Evolutionary conservation across 208 protist species (phyloP).

Genomic region (Leishmania gerbilli): DNA sequence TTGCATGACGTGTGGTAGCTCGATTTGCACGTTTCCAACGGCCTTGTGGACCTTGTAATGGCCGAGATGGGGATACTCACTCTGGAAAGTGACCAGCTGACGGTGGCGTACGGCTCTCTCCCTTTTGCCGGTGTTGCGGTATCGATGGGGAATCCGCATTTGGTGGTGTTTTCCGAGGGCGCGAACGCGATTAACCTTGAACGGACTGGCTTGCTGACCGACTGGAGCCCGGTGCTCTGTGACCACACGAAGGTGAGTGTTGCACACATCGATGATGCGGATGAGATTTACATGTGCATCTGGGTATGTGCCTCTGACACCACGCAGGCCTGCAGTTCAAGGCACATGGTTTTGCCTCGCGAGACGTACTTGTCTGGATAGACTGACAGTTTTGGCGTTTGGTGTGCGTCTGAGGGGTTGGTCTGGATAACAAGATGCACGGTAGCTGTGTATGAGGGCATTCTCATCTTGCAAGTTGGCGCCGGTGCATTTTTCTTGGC

Average conservation of each 20-base stretch:
- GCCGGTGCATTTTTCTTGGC: background rate
- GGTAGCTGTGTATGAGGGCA: constrained; percentile 3
- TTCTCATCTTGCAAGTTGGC: background rate
- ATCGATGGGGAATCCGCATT: constrained; percentile 14
- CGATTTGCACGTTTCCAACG: background rate
- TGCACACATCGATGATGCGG: constrained; percentile 1
- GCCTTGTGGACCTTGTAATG: background rate
- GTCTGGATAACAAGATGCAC: constrained; percentile 7
- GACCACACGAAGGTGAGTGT: constrained; percentile 11
- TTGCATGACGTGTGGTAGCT: constrained; percentile 3
- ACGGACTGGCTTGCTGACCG: background rate
- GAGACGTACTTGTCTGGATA: constrained; percentile 1
- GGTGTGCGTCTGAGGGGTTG: background rate
- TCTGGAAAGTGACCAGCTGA: background rate
- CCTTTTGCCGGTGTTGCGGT: background rate
- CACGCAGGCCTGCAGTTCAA: constrained; percentile 11
- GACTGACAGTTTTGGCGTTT: background rate
- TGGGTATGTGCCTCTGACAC: constrained; percentile 9
- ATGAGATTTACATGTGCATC: background rate
- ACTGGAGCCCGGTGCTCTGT: background rate
- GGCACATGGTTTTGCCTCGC: background rate
- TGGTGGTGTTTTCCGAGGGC: constrained; percentile 4
- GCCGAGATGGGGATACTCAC: background rate
- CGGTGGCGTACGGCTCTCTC: background rate
- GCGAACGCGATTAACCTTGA: background rate